A percentile compares a stretch with the other conserved stretches of the same genome.
phyloP scores from a whole-genome alignment of 2,329 filamentous ascomycete species.

The Cadophora malorum region DNA sequence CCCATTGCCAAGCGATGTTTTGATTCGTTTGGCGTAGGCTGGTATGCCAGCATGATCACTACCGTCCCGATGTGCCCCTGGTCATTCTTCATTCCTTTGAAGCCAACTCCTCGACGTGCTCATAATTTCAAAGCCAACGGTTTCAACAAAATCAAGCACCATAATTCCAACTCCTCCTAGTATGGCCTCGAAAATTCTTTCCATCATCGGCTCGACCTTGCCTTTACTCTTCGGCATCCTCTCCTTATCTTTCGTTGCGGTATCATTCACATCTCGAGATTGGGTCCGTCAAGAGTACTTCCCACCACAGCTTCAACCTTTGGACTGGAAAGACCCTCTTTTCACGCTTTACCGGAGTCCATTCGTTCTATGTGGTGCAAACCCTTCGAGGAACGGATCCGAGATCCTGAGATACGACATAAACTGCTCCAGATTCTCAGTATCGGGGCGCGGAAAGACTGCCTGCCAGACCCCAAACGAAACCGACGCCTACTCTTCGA shows the following conservation, averaged over 20 bases:
- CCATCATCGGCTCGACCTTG: not conserved
- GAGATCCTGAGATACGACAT: conserved; percentile 5
- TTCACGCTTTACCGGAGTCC: not conserved
- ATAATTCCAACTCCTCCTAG: not conserved
- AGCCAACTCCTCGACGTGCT: not conserved
- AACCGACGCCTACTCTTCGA: not conserved
- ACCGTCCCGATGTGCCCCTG: not conserved
- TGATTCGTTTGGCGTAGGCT: not conserved
- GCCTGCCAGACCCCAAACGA: not conserved
- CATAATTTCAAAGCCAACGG: not conserved
- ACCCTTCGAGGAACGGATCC: not conserved
- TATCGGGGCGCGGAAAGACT: not conserved
- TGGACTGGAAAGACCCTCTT: not conserved
- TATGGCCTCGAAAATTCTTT: not conserved
- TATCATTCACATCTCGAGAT: conserved; percentile 1
- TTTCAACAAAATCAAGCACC: not conserved
- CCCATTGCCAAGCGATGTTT: not conserved
- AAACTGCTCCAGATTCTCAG: not conserved
- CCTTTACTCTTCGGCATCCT: not conserved
- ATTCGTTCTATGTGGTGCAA: conserved; percentile 1
- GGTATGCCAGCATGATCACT: not conserved
- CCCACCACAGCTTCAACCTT: not conserved
- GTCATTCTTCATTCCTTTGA: not conserved
- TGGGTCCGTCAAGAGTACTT: not conserved
- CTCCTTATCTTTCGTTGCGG: not conserved